Conservation (phyloP, 106 monocot genomes). For the Apostasia shenzhenica region DNA sequence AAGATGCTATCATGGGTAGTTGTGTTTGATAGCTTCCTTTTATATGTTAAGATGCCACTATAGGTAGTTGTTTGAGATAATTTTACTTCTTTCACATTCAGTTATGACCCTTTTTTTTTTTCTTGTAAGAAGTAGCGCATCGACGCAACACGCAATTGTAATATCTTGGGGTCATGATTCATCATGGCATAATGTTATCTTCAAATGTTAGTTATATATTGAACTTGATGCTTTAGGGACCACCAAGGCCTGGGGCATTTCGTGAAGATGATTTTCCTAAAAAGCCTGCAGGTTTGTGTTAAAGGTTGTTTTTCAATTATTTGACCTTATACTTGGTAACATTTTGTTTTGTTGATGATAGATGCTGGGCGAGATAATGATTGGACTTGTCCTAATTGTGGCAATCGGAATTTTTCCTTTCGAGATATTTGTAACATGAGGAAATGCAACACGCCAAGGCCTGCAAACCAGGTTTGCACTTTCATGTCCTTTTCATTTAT, state of each 20-base stretch:
- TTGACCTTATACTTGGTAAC: not conserved
- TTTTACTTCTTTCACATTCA: too few relatives aligned
- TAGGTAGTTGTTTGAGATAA: too few relatives aligned
- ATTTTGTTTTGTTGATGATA: conserved; percentile 2
- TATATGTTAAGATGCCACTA: too few relatives aligned
- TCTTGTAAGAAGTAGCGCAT: too few relatives aligned
- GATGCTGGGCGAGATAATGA: conserved; percentile 67
- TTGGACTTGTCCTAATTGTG: conserved; percentile 87
- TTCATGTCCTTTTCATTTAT: not conserved
- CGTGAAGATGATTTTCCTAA: conserved; percentile 63
- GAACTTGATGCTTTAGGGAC: conserved; percentile 22
- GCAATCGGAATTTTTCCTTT: conserved; percentile 77
- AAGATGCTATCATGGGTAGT: not conserved
- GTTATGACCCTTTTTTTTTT: too few relatives aligned
- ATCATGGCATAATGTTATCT: too few relatives aligned
- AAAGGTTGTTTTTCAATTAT: not conserved
- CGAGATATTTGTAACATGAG: conserved; percentile 91
- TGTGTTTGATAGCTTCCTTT: too few relatives aligned
- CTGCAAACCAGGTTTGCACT: conserved; percentile 57
- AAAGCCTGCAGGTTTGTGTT: conserved; percentile 53
- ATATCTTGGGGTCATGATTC: too few relatives aligned
- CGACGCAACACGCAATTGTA: too few relatives aligned
- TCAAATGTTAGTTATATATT: too few relatives aligned
- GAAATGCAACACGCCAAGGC: conserved; percentile 88
- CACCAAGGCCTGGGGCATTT: conserved; percentile 47